A percentile compares a stretch with the other conserved stretches of the same genome.
Conservation (phyloP, 768 basidiomycete genomes). For the Leccinum truebloodii region DNA sequence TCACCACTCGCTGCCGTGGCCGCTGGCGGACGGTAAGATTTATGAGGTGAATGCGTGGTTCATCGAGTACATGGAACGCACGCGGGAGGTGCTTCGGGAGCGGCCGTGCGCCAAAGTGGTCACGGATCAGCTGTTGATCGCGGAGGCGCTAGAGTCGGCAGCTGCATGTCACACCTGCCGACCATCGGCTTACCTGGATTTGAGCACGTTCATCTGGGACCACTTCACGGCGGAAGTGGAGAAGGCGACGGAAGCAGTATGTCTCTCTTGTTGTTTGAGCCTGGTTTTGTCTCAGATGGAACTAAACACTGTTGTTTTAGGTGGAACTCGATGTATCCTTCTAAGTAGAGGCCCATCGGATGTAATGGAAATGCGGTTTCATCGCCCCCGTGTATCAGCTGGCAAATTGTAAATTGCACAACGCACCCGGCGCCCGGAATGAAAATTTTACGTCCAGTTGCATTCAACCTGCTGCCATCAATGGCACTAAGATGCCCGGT, state of each 20-base stretch:
- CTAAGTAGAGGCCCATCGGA: conserved; percentile 9
- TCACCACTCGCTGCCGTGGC: conserved; percentile 36
- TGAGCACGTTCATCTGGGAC: conserved; percentile 34
- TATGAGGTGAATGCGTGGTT: conserved; percentile 38
- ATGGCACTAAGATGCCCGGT: background rate
- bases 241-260: conserved; percentile 30
- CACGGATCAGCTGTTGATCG: conserved; percentile 32
- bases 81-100: conserved; percentile 32
- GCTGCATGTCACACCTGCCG: conserved; percentile 32
- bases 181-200: conserved; percentile 31
- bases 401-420: conserved; percentile 9
- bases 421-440: background rate
- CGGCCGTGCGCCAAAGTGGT: conserved; percentile 34
- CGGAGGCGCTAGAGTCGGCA: conserved; percentile 32
- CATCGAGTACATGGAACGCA: conserved; percentile 37
- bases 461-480: background rate
- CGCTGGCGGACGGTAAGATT: conserved; percentile 36
- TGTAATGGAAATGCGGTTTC: conserved; percentile 6
- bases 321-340: conserved; percentile 35
- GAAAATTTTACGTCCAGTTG: background rate
- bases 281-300: conserved; percentile 2
- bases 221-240: conserved; percentile 33
- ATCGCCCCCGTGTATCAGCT: conserved; percentile 8
- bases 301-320: conserved; percentile 17
- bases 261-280: conserved; percentile 11